These are phyloP conservation scores for Micractinium sp. DNA, from an alignment of 139 green algal genomes.

Conservation along the genomic window DNA sequence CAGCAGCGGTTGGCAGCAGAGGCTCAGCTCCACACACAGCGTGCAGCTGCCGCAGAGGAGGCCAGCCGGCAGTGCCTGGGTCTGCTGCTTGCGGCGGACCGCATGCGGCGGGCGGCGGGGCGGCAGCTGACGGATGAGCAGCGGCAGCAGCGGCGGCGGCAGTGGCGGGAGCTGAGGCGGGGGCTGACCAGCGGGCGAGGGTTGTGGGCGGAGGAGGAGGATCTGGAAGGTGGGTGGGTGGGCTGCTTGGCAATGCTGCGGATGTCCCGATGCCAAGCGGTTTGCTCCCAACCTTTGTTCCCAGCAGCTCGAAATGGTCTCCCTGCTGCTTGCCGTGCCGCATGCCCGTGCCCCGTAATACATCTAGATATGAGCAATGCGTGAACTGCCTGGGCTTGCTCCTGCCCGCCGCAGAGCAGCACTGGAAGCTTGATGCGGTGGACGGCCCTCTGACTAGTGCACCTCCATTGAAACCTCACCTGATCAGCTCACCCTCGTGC, in stretches of 20 bases:
- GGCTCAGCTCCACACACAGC: background rate
- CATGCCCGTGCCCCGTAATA: no score
- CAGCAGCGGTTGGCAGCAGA: background rate
- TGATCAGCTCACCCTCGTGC: no score
- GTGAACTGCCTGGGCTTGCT: background rate
- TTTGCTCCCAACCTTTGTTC: background rate
- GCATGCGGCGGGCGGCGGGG: constrained; percentile 4
- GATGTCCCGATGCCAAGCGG: background rate
- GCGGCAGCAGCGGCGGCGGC: constrained; percentile 5
- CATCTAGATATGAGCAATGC: no score
- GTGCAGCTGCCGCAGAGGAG: background rate
- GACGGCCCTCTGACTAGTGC: no score
- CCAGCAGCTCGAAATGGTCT: background rate
- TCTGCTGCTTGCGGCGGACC: background rate
- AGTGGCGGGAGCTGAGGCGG: constrained; percentile 47
- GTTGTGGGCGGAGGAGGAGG: constrained; percentile 49
- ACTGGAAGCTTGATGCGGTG: background rate
- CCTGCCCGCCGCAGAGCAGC: background rate
- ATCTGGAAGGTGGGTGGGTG: background rate
- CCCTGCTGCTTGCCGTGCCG: background rate
- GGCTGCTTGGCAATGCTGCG: background rate
- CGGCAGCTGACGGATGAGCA: constrained; percentile 40
- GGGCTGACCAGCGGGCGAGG: constrained; percentile 43
- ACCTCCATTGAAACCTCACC: no score
- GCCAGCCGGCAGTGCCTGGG: constrained; percentile 3